These are phyloP conservation scores for Phytophthora lateralis DNA, from an alignment of 352 stramenopile species.

Conservation along the genomic window DNA sequence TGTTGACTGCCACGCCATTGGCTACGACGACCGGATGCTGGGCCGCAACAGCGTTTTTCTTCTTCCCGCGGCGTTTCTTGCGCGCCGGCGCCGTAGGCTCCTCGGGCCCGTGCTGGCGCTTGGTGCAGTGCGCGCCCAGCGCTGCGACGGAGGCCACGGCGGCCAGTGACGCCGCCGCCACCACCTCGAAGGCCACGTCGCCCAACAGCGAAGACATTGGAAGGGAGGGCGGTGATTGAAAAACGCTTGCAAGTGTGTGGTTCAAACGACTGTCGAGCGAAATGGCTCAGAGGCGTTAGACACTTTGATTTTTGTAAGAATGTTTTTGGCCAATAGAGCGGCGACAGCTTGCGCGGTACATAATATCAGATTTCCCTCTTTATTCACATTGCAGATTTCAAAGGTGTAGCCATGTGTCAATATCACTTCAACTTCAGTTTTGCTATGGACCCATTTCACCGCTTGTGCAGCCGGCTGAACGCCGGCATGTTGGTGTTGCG, in stretches of 20 bases:
- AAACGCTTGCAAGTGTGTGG: slow-evolving; percentile 16
- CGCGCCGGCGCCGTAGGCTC: slow-evolving; percentile 10
- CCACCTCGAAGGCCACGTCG: slow-evolving; percentile 49
- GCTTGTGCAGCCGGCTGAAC: slow-evolving; percentile 71
- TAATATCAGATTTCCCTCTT: slow-evolving; percentile 8
- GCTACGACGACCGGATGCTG: slow-evolving; percentile 35
- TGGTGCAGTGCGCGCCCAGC: slow-evolving; percentile 36
- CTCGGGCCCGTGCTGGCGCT: slow-evolving; percentile 28
- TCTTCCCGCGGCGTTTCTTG: slow-evolving; percentile 44
- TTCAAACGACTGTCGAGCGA: not conserved
- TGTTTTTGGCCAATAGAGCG: slow-evolving; percentile 12
- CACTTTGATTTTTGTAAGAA: slow-evolving; percentile 15
- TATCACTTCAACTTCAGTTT: slow-evolving; percentile 22
- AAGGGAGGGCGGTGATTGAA: not conserved
- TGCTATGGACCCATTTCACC: slow-evolving; percentile 30
- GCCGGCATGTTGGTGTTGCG: slow-evolving; percentile 53
- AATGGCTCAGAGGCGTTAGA: not conserved
- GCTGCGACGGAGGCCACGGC: slow-evolving; percentile 43
- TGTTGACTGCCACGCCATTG: slow-evolving; percentile 38
- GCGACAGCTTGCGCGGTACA: not conserved
- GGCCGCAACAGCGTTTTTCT: slow-evolving; percentile 9
- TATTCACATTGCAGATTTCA: slow-evolving; percentile 13
- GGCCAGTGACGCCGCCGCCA: slow-evolving; percentile 54
- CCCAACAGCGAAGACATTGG: slow-evolving; percentile 44
- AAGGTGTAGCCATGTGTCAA: slow-evolving; percentile 19